These are phyloP conservation scores for Xylaria nigripes DNA, from an alignment of 495 filamentous ascomycete species.

Conservation along the genomic window DNA sequence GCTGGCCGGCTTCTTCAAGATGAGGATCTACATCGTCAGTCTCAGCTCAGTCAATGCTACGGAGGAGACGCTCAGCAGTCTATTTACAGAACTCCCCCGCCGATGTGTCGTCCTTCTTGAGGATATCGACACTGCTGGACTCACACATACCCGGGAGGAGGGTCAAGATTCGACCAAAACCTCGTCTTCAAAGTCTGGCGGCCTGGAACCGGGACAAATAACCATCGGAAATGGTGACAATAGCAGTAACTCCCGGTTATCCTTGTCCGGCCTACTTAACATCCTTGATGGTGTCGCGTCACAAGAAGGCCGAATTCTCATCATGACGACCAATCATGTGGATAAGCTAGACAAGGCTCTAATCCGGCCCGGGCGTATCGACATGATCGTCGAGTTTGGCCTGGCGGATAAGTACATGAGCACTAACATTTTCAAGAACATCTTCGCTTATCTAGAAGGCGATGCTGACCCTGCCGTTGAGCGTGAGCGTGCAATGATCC, in stretches of 20 bases:
- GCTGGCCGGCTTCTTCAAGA: conserved; percentile 60
- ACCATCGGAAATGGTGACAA: background rate
- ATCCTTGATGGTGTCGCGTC: conserved; percentile 74
- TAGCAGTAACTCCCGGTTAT: conserved; percentile 39
- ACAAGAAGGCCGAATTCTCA: conserved; percentile 66
- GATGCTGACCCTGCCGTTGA: conserved; percentile 24
- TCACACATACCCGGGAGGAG: conserved; percentile 52
- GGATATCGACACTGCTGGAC: conserved; percentile 63
- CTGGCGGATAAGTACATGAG: conserved; percentile 41
- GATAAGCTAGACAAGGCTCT: conserved; percentile 70
- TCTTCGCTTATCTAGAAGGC: conserved; percentile 39
- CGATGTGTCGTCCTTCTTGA: conserved; percentile 67
- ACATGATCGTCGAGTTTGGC: conserved; percentile 62
- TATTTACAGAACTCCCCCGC: conserved; percentile 62
- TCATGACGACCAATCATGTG: conserved; percentile 79
- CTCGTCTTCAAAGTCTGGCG: background rate
- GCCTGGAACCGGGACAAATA: no score
- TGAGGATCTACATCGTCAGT: conserved; percentile 62
- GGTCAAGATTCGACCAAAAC: background rate
- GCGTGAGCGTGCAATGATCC: background rate
- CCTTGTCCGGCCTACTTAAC: conserved; percentile 69
- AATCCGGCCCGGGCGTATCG: conserved; percentile 68
- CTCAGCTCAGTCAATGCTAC: conserved; percentile 55
- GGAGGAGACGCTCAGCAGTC: conserved; percentile 60
- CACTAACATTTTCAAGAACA: conserved; percentile 39